Evolutionary conservation across 2,329 filamentous ascomycete species (phyloP), one percentile per base, ranked within the genome.

Genomic region (Hypoxylon sp.): DNA sequence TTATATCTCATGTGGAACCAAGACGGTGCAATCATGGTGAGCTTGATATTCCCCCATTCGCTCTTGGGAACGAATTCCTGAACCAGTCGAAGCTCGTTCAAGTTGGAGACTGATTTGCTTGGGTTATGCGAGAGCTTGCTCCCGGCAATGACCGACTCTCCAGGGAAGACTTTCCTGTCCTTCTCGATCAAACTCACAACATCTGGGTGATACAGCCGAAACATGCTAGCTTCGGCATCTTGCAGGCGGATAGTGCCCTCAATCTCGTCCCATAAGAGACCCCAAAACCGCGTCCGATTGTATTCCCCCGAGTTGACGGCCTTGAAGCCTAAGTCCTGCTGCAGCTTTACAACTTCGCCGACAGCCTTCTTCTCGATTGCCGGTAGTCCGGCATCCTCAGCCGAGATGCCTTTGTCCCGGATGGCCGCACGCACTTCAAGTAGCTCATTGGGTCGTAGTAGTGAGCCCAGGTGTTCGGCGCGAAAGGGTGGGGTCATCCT

Each of bases 221-320:
- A 87, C 79, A 87, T 80, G 77, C 78, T 76, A 32, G 83, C 83
- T 21, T 86, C 83, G 60, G 85, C 85, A 65, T 86, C 83, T 72
- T 85, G 80, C 2, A 87, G 82, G 11, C 80, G 81, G 42, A 79
- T 75, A 24, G 83, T 84, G 56, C 85, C 85, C 35, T 82, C 82
- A 62, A 87, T 84, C 73, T 87, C 84, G 61, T 86, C 83, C 84
- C 84, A 87, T 78, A 84, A 85, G 6, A 82, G 77, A 15, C 85
- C 85, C 85, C 85, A 85, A 77, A 85, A 85, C 48, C 82, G 81
- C 13, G 83, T 85, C 54, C 85, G 83, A 71, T 80, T 80, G 77
- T 90, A 94, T 80, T 94, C 92, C 76, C 92, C 92, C 72, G 90
- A 90, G 46, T 87, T 91, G 62, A 93, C 84, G 27, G 87, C 88